These are phyloP conservation scores for Euphorbia pulcherrima DNA, from an alignment of 345 rosid species.

Conservation along the genomic window DNA sequence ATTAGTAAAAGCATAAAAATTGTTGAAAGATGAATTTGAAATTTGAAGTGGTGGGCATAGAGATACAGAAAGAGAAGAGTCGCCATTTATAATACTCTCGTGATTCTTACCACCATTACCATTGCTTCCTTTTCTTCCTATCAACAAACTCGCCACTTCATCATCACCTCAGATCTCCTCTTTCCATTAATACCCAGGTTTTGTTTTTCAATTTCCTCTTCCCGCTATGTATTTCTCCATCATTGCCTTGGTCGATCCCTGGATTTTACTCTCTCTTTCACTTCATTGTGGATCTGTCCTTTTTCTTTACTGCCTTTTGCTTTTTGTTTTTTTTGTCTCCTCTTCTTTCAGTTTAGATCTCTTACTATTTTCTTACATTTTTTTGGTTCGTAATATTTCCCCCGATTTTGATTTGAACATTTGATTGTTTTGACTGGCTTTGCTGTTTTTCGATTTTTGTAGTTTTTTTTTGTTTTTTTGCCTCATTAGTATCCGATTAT, in stretches of 20 bases:
- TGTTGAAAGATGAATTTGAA: not conserved
- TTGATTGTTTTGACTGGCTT: no score
- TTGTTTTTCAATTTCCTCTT: not conserved
- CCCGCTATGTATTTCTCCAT: not conserved
- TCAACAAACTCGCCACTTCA: not conserved
- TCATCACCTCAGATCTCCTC: conserved; percentile 23
- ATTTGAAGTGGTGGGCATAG: conserved; percentile 11
- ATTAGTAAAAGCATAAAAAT: no score
- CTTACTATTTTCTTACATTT: no score
- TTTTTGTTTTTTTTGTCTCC: no score
- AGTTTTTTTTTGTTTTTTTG: no score
- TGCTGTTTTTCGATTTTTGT: no score
- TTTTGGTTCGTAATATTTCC: not conserved
- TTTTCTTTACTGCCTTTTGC: not conserved
- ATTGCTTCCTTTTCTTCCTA: not conserved
- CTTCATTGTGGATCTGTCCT: not conserved
- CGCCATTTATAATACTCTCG: conserved; percentile 31
- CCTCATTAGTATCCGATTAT: no score
- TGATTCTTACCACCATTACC: conserved; percentile 26
- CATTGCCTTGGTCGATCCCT: not conserved
- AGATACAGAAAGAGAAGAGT: not conserved
- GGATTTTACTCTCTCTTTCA: not conserved
- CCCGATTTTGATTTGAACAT: not conserved
- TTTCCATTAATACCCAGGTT: conserved; percentile 1
- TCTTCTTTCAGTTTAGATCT: conserved; percentile 5